Evolutionary conservation across 768 basidiomycete species (phyloP), one percentile per base, ranked within the genome.

Genomic region (Scleroderma citrinum): DNA sequence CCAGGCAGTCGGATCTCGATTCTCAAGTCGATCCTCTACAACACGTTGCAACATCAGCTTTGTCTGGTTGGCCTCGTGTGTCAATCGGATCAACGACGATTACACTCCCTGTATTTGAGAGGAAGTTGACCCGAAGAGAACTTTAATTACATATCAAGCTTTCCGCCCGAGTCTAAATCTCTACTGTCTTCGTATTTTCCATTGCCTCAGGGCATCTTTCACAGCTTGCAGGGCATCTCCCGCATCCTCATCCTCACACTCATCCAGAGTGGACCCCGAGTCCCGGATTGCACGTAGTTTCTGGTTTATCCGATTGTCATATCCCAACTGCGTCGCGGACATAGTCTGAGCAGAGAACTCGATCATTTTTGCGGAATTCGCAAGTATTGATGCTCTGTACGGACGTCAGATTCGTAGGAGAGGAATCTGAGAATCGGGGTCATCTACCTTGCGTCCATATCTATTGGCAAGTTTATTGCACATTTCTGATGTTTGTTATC

Each of bases 281-380:
- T 53, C 56, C 12, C 55, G 60, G n/a, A 83, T 68, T 4, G 62
- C 69, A 0, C 59, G 58, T 4, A 70, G 53, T 42, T 67, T 70
- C 11, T 52, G 56, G 2, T 46, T 37, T 2, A 74, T 57, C 2
- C 75, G 74, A 5, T 38, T 52, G 14, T 59, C 57, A 54, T 87
- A 86, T 8, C 82, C 82, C 2, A 65, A 62, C 8, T 59, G 53
- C 1, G 80, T 82, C 37, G 72, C 73, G 14, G 75, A 76, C 67
- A 82, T 71, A 1, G 73, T 69, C 37, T 76, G 70, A 2, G 67
- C 69, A 4, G 50, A 63, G 49, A 76, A 73, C 50, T 85, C 84
- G 7, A 82, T 61, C 29, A 68, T 64, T 45, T 63, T 69, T 4
- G 82, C 76, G 2, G 68, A 65, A 1, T 60, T 52, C 21, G 67